phyloP scores from a whole-genome alignment of 2,329 filamentous ascomycete genomes.

The Drechslerella dactyloides region DNA sequence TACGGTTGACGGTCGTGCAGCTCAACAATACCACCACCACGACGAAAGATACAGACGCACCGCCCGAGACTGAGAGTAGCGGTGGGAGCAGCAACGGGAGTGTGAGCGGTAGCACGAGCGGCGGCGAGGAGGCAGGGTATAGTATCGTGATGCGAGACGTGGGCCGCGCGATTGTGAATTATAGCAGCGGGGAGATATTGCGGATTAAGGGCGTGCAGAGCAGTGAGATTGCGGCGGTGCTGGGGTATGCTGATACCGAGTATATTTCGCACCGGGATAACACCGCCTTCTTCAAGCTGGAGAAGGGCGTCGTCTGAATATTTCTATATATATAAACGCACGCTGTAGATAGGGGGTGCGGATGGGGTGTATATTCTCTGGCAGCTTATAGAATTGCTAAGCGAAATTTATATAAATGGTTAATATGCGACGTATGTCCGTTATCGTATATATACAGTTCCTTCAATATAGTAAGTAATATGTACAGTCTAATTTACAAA shows the following conservation, averaged over 20 bases:
- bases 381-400: too few species aligned
- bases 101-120: background rate
- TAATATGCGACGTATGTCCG: background rate
- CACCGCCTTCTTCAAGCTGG: constrained; percentile 53
- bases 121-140: constrained; percentile 56
- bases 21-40: constrained; percentile 57
- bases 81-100: background rate
- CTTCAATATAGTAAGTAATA: constrained; percentile 2
- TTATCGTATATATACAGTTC: background rate
- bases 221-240: constrained; percentile 75
- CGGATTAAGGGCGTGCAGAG: constrained; percentile 85
- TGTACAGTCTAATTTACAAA: constrained; percentile 23
- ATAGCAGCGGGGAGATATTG: constrained; percentile 81
- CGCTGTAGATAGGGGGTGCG: too few species aligned
- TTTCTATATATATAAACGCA: too few species aligned
- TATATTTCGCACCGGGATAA: constrained; percentile 53
- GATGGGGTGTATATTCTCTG: too few species aligned
- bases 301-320: constrained; percentile 6
- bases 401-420: background rate
- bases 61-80: too few species aligned
- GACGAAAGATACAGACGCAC: background rate
- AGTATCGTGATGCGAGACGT: constrained; percentile 72
- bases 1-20: constrained; percentile 81
- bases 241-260: constrained; percentile 77
- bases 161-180: constrained; percentile 88